Percentiles rank a stretch among this genome's conserved stretches.
These are phyloP conservation scores for Danielia reshetovae DNA, from an alignment of 805 yeast genomes.

Conservation along the genomic window DNA sequence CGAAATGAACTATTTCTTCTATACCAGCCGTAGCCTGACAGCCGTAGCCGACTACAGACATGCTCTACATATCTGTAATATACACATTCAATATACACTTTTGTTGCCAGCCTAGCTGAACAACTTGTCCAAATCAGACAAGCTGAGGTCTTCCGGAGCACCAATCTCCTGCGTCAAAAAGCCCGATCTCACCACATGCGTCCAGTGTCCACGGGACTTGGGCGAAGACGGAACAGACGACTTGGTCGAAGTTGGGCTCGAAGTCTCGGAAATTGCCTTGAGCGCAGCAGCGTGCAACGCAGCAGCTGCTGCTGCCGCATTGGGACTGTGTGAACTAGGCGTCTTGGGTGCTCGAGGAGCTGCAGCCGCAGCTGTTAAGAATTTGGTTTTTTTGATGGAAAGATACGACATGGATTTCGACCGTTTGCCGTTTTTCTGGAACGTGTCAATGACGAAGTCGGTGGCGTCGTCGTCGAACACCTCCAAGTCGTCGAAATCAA, in stretches of 20 bases:
- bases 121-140: constrained; percentile 56
- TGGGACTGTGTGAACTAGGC: constrained; percentile 52
- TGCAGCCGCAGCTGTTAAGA: constrained; percentile 73
- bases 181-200: constrained; percentile 69
- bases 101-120: constrained; percentile 29
- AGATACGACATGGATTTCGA: constrained; percentile 64
- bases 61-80: too few species aligned
- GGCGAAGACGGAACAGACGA: constrained; percentile 21
- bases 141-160: constrained; percentile 72
- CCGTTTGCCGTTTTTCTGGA: constrained; percentile 49
- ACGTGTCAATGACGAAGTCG: constrained; percentile 35
- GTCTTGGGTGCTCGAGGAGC: constrained; percentile 75
- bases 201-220: constrained; percentile 53
- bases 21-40: too few species aligned
- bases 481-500: constrained; percentile 48
- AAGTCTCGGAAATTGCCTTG: constrained; percentile 39
- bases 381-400: constrained; percentile 40
- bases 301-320: constrained; percentile 71
- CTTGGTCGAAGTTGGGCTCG: constrained; percentile 23
- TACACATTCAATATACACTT: too few species aligned
- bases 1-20: too few species aligned
- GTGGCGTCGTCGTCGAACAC: constrained; percentile 42
- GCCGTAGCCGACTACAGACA: too few species aligned
- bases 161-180: constrained; percentile 74
- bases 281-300: constrained; percentile 68